phyloP scores from a whole-genome alignment of 2,329 filamentous ascomycete genomes.

The Orbilia brochopaga region DNA sequence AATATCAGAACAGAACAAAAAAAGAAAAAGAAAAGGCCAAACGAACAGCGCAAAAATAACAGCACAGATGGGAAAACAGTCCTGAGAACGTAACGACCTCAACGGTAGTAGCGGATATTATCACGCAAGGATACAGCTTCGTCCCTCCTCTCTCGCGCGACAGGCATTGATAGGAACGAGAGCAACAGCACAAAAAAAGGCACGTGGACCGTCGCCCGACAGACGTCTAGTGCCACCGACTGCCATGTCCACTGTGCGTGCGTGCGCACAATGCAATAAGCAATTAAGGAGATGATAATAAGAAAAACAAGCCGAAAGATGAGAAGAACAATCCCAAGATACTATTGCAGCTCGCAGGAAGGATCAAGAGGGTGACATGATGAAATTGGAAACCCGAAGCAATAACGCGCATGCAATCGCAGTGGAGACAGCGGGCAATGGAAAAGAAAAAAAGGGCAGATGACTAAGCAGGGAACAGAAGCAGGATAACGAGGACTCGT shows the following conservation, averaged over 20 bases:
- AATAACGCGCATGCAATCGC: slow-evolving; percentile 10
- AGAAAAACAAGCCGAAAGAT: neutral
- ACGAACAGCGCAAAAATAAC: neutral
- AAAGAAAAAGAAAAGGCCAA: slow-evolving; percentile 13
- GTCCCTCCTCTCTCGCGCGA: slow-evolving; percentile 19
- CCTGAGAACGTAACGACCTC: slow-evolving; percentile 20
- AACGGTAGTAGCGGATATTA: slow-evolving; percentile 38
- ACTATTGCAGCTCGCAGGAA: neutral
- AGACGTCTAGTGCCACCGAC: no score
- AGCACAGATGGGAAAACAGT: slow-evolving; percentile 21
- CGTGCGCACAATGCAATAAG: neutral
- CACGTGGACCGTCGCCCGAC: no score
- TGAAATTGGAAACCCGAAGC: slow-evolving; percentile 9
- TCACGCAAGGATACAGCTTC: slow-evolving; percentile 41
- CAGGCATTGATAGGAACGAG: neutral
- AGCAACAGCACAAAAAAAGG: no score
- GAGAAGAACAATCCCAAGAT: neutral
- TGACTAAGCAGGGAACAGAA: slow-evolving; percentile 19
- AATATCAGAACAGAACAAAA: neutral
- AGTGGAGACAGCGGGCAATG: no score
- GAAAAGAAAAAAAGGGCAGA: slow-evolving; percentile 10
- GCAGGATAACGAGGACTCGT: slow-evolving; percentile 17
- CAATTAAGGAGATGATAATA: neutral
- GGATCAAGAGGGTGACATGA: neutral
- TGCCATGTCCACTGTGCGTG: neutral